Base-by-base conservation (phyloP, 352 stramenopile genomes). In the Pythium dissimile region DNA sequence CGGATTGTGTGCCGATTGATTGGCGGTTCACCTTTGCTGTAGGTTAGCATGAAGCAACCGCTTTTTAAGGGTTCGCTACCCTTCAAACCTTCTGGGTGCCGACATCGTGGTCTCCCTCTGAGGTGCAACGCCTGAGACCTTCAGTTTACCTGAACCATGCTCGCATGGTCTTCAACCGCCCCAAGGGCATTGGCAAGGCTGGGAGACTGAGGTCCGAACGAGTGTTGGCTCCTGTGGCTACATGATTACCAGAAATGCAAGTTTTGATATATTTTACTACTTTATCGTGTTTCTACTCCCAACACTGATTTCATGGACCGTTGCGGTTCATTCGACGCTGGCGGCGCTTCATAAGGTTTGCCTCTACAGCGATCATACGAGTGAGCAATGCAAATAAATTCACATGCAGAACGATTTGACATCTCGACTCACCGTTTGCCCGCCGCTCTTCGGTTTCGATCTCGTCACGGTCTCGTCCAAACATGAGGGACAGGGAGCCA, bases 241-340 rank as follows among this genome's bases (percentile, higher is more conserved):
- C 16, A 20, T 26, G 9, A 24, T 24, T 46, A 8, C n/a, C 21
- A 48, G 9, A 5, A 48, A 27, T 31, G 24, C 28, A 52, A 52
- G 12, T 52, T 37, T 15, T 24, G 10, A 38, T 24, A 38, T 11
- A 23, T 38, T 24, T 13, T n/a, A 11, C 45, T 11, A 24, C 9
- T 13, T 23, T 21, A 13, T 47, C 11, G 18, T 9, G 12, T 47
- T 23, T 13, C 9, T 47, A n/a, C 39, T 47, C 20, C 39, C 9
- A 10, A 24, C 12, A 47, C 34, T 39, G n/a, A n/a, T 35, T 5
- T 41, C 12, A 41, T 15, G 16, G 26, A 12, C 45, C 48, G 48
- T 58, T 58, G 23, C 50, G 50, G 18, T 31, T 58, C 50, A 49
- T 47, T 49, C 38, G 50, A 39, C 52, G 39, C 23, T 59, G 52